Conservation (phyloP, 139 green algal species). For the Tetraselmis striata region DNA sequence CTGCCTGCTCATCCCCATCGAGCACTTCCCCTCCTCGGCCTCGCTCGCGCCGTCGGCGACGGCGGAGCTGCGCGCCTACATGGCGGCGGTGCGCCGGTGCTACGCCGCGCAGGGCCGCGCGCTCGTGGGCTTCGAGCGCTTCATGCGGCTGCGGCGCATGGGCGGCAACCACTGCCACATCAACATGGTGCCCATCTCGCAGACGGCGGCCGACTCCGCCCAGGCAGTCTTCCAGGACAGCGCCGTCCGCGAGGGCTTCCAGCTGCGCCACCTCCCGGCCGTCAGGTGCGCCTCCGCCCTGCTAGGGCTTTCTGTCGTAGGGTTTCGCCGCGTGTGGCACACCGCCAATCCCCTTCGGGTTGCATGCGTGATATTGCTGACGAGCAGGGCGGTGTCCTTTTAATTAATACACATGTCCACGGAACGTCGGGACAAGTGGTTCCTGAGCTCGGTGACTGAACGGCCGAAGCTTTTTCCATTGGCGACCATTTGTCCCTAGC, state of each 20-base stretch:
- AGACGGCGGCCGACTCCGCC: conserved; percentile 9
- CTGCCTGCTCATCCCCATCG: conserved; percentile 82
- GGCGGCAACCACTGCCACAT: conserved; percentile 88
- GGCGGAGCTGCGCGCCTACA: conserved; percentile 21
- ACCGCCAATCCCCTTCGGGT: no score
- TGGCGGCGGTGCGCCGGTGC: neutral
- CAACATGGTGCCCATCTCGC: conserved; percentile 62
- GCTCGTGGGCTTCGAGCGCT: conserved; percentile 85
- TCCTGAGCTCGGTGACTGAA: no score
- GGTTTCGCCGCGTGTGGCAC: no score
- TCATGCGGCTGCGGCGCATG: conserved; percentile 53
- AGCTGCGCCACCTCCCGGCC: conserved; percentile 13
- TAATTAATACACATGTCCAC: no score
- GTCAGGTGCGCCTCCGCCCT: no score
- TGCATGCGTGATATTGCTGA: no score
- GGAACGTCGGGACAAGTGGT: no score
- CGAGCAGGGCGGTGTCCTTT: no score
- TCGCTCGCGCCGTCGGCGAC: conserved; percentile 32
- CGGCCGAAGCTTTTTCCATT: no score
- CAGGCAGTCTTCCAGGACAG: conserved; percentile 21
- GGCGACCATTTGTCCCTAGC: no score
- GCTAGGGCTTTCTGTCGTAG: no score
- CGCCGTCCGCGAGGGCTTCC: conserved; percentile 21
- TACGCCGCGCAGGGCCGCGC: conserved; percentile 31
- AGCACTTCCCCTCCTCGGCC: conserved; percentile 69